phyloP scores from a whole-genome alignment of 352 stramenopile species.

The Heterotrichella gracilis region DNA sequence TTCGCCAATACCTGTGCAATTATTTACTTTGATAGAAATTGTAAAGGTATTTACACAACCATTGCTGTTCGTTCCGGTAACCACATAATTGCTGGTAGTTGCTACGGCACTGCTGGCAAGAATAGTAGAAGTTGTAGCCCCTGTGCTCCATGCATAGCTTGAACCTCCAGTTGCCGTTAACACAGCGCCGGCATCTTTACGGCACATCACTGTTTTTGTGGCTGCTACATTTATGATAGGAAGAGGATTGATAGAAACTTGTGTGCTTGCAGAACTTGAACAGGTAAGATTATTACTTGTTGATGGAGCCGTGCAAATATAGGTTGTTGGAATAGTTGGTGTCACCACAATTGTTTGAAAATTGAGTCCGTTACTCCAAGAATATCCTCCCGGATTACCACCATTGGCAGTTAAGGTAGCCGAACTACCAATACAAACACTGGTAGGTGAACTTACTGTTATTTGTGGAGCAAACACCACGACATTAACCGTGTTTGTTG shows the following conservation, averaged over 20 bases:
- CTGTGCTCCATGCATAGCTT: background rate
- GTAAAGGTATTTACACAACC: constrained; percentile 5
- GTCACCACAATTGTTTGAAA: too few relatives aligned
- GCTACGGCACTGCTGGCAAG: too few relatives aligned
- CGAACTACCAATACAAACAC: background rate
- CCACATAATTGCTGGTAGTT: background rate
- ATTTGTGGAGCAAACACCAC: too few relatives aligned
- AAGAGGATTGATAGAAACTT: background rate
- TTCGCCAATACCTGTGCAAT: background rate
- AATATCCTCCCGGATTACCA: too few relatives aligned
- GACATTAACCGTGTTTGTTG: too few relatives aligned
- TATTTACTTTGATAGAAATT: background rate
- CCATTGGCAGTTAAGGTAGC: background rate
- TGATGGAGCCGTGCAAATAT: too few relatives aligned
- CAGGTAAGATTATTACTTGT: background rate
- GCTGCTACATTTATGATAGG: background rate
- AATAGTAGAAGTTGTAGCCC: background rate
- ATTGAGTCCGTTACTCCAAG: too few relatives aligned
- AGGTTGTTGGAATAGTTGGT: too few relatives aligned
- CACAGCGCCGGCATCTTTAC: too few relatives aligned
- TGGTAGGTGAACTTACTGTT: too few relatives aligned
- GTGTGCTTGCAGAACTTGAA: background rate
- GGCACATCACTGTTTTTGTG: background rate
- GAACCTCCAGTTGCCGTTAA: background rate
- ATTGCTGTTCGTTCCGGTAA: background rate